Base-by-base conservation (phyloP, 345 rosid genomes). In the Eucalyptus cloeziana region DNA sequence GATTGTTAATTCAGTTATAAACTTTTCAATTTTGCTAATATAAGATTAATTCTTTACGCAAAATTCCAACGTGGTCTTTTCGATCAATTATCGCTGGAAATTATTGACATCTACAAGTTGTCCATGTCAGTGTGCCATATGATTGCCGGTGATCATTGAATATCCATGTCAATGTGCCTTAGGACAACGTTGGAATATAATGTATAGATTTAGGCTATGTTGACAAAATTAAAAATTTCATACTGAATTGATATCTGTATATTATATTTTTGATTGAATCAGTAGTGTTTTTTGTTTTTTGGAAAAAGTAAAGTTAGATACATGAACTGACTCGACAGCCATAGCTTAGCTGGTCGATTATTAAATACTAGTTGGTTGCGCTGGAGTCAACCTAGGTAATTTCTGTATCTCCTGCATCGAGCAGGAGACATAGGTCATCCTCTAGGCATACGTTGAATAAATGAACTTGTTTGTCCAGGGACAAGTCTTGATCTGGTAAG, bases 151-250 rank as follows among this genome's bases (percentile, higher is more conserved):
- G 60, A 21, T 21, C 4, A 17, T 51, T 51, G 54, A 51, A 51
- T 51, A 17, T 54, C 60, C 25, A 54, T 7, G 27, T 56, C 0
- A 56, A 0, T 22, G 27, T 54, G 60, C 60, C 60, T 8, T 22
- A 64, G 37, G 37, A 64, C 10, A 3, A 14, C 0, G 9, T 64
- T 13, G 16, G 37, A 13, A 64, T 1, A 13, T n/a, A 4, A 8
- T 15, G 2, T 15, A n/a, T 0, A 64, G 4, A 1, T 64, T 64
- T 7, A 64, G 19, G 3, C 0, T 64, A 0, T 3, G 14, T 2
- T 64, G 37, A 4, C 10, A 64, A 64, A 30, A n/a, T 30, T 13
- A 13, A 13, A 30, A 15, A 50, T 1, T 2, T 51, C 9, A 51
- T 51, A 7, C 1, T 17, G 56, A 51, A 52, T 52, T 52, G 56